Conservation (phyloP, 1,284 basidiomycete genomes). For the Takashimella tepidaria region DNA sequence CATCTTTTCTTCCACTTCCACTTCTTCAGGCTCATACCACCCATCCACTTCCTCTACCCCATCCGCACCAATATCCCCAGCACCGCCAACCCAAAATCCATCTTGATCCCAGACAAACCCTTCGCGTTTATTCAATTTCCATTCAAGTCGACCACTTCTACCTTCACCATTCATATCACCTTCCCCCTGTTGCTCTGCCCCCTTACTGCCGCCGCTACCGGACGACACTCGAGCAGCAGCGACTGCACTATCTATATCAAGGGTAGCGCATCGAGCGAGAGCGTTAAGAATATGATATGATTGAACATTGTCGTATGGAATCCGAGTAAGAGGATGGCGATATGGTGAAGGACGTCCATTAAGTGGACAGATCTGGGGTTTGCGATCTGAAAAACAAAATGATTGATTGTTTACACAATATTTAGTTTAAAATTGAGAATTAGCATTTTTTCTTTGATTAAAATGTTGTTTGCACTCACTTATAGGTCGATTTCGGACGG, state of each 20-base stretch:
- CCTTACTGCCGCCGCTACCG: no score
- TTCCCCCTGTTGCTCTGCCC: not conserved
- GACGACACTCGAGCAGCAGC: not conserved
- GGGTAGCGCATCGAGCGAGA: conserved; percentile 5
- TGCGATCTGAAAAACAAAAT: conserved; percentile 32
- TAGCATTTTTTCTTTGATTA: no score
- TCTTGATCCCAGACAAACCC: conserved; percentile 33
- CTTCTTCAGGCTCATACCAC: conserved; percentile 20
- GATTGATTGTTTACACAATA: no score
- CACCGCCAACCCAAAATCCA: conserved; percentile 37
- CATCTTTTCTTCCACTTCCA: conserved; percentile 3
- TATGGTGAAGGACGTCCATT: conserved; percentile 51
- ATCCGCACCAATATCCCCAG: conserved; percentile 33
- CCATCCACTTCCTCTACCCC: conserved; percentile 32
- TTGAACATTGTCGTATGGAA: conserved; percentile 46
- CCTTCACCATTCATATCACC: not conserved
- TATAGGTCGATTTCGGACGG: conserved; percentile 46
- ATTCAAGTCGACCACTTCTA: not conserved
- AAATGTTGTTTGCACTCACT: conserved; percentile 27
- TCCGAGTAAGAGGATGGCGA: conserved; percentile 48
- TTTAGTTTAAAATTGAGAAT: no score
- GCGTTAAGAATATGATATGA: conserved; percentile 46
- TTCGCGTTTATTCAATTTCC: conserved; percentile 9
- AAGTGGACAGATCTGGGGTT: conserved; percentile 47
- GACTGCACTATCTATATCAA: not conserved